Conservation (phyloP, 2,329 filamentous ascomycete species). For the Aspergillus latus region DNA sequence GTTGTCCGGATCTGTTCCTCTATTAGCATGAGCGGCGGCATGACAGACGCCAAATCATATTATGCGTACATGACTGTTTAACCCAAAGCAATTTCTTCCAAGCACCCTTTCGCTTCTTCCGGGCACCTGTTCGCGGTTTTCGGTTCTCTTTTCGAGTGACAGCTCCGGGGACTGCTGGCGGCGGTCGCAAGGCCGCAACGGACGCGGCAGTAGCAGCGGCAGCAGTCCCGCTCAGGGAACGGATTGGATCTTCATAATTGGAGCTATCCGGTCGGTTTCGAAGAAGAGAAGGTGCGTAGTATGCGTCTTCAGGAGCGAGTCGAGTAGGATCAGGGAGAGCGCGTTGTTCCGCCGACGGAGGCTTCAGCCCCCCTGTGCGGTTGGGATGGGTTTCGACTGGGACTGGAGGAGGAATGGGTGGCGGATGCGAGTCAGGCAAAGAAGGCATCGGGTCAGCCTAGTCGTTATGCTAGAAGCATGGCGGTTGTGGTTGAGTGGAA, state of each 20-base stretch:
- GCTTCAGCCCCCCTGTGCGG: constrained; percentile 38
- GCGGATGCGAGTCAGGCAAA: constrained; percentile 31
- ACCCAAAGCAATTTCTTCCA: constrained; percentile 99
- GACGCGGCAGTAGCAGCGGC: constrained; percentile 45
- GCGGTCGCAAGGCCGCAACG: constrained; percentile 44
- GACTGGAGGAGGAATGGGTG: constrained; percentile 44
- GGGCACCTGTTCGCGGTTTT: constrained; percentile 60
- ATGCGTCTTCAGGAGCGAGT: constrained; percentile 82
- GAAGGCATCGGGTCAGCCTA: constrained; percentile 34
- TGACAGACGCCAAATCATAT: background rate
- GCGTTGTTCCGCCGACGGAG: constrained; percentile 33
- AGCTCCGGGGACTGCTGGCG: constrained; percentile 40
- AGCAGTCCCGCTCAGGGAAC: constrained; percentile 39
- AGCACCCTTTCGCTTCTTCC: constrained; percentile 66
- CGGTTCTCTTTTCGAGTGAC: constrained; percentile 46
- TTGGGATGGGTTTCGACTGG: constrained; percentile 50
- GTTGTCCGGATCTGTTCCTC: constrained; percentile 79
- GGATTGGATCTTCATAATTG: constrained; percentile 39
- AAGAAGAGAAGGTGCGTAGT: constrained; percentile 63
- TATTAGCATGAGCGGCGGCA: background rate
- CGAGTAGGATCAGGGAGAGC: constrained; percentile 61
- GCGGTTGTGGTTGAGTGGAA: constrained; percentile 11
- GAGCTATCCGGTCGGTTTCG: constrained; percentile 46
- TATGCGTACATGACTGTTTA: constrained; percentile 78
- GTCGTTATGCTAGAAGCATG: constrained; percentile 33